Evolutionary conservation across 768 basidiomycete genomes (phyloP).

Genomic region (Zangia roseola): DNA sequence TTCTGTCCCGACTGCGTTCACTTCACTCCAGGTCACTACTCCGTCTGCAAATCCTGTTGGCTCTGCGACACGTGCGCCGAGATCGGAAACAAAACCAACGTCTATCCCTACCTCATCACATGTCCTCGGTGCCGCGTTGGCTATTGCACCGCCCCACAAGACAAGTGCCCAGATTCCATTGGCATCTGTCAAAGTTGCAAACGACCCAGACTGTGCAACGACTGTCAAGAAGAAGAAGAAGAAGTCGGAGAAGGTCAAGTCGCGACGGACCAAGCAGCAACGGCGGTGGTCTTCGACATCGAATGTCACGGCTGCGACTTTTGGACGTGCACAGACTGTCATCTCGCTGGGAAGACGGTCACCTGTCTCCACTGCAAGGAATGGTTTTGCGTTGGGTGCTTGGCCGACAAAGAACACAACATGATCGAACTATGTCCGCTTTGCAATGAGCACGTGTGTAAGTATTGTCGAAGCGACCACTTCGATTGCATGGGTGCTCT

Average conservation of each 20-base stretch:
- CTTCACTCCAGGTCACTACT: neutral
- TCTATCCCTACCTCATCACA: neutral
- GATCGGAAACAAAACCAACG: neutral
- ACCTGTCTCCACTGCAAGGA: neutral
- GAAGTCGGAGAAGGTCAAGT: neutral
- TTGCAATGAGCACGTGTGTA: constrained; percentile 4
- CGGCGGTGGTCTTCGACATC: neutral
- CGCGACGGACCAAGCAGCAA: neutral
- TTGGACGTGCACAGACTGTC: constrained; percentile 12
- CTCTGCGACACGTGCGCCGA: constrained; percentile 6
- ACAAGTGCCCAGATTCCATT: neutral
- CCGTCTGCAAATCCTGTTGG: constrained; percentile 1
- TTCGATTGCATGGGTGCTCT: neutral
- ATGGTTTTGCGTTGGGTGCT: constrained; percentile 8
- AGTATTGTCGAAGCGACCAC: neutral
- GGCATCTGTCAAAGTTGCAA: constrained; percentile 9
- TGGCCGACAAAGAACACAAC: neutral
- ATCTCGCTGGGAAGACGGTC: neutral
- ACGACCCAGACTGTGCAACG: neutral
- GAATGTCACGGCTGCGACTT: neutral
- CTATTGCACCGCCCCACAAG: neutral
- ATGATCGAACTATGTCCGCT: neutral
- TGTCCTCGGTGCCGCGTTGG: constrained; percentile 15
- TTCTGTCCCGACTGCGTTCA: constrained; percentile 10
- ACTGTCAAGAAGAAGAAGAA: constrained; percentile 18